phyloP scores from a whole-genome alignment of 2,329 filamentous ascomycete species.

The Teratosphaeria pseudoeucalypti region DNA sequence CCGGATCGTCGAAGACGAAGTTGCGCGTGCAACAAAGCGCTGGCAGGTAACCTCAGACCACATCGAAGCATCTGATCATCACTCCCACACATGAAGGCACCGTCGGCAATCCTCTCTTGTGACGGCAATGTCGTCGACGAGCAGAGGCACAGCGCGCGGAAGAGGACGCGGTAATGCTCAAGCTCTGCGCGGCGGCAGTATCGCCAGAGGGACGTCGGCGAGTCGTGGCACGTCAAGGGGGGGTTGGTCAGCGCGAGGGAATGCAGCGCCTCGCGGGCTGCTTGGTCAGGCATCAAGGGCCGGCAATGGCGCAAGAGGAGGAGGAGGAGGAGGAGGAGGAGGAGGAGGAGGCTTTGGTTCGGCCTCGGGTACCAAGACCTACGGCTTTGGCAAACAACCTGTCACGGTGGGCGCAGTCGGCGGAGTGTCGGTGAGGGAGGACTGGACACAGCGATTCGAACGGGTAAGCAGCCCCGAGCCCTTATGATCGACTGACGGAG shows the following conservation, averaged over 20 bases:
- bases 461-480: constrained; percentile 2
- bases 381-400: not conserved
- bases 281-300: constrained; percentile 2
- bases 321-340: not conserved
- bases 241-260: not conserved
- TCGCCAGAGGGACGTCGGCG: constrained; percentile 4
- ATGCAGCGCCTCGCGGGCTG: not conserved
- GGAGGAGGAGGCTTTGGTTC: not conserved
- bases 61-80: not conserved
- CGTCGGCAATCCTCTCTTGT: not conserved
- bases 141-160: constrained; percentile 6
- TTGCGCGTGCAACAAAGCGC: not conserved
- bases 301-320: not conserved
- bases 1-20: not conserved
- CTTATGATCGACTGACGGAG: constrained; percentile 13
- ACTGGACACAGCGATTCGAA: constrained; percentile 7
- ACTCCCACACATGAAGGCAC: constrained; percentile 5
- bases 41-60: not conserved
- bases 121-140: constrained; percentile 6
- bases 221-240: constrained; percentile 1
- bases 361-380: not conserved
- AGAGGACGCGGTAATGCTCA: constrained; percentile 7
- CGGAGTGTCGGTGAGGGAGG: not conserved
- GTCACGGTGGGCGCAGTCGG: constrained; percentile 2
- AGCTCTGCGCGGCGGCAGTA: not conserved